Evolutionary conservation across 169 alveolate genomes (phyloP).

Genomic region (Eimeria mitis): DNA sequence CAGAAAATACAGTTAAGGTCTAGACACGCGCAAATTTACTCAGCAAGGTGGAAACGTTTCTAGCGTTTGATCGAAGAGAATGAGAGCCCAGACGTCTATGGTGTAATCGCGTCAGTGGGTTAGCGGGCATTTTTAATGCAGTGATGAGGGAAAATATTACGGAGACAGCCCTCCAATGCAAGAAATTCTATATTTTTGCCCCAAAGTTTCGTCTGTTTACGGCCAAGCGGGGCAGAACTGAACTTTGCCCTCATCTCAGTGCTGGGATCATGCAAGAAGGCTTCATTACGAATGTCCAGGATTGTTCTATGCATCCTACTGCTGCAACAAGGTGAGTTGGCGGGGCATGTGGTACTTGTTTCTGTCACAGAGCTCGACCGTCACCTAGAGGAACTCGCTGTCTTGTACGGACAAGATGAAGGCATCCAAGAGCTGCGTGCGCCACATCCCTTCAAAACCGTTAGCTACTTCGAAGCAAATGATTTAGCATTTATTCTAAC

Average conservation of each 20-base stretch:
- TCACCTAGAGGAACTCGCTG: neutral
- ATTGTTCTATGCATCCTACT: no score
- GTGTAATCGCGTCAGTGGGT: neutral
- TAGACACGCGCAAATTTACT: neutral
- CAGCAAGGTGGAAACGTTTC: neutral
- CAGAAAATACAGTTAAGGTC: neutral
- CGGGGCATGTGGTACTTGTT: neutral
- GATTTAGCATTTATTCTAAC: neutral
- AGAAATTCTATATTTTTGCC: no score
- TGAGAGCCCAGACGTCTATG: neutral
- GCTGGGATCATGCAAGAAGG: neutral
- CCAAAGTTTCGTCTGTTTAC: neutral
- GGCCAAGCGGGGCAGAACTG: neutral
- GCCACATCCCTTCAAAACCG: neutral
- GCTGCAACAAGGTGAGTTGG: neutral
- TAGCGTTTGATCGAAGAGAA: neutral
- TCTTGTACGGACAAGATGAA: neutral
- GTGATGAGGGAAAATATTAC: no score
- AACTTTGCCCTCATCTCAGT: neutral
- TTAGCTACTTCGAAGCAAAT: neutral
- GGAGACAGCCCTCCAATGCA: no score
- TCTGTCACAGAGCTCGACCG: neutral
- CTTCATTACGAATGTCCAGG: neutral
- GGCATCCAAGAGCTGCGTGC: neutral
- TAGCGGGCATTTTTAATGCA: neutral